Conservation (phyloP, 2,329 filamentous ascomycete genomes). For the Sporothrix sp. region DNA sequence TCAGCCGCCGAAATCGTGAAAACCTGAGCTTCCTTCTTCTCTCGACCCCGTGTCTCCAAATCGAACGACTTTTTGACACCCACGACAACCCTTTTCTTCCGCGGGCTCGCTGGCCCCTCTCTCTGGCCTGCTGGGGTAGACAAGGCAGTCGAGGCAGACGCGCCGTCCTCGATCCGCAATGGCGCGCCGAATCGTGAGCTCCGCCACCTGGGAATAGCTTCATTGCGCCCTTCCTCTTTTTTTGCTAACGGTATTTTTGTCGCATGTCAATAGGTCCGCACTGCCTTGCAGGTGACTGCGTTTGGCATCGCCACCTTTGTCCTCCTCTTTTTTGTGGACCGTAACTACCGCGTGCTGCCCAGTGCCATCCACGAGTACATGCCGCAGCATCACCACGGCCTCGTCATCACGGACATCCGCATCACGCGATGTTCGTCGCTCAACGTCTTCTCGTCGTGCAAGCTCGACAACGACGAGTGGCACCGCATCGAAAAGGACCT, state of each 20-base stretch:
- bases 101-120: not conserved
- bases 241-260: no score
- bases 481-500: slow-evolving; percentile 83
- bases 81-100: no score
- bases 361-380: slow-evolving; percentile 78
- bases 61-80: not conserved
- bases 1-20: not conserved
- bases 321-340: slow-evolving; percentile 74
- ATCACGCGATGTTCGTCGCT: slow-evolving; percentile 65
- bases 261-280: slow-evolving; percentile 41
- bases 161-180: slow-evolving; percentile 13
- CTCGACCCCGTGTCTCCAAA: no score
- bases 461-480: slow-evolving; percentile 63
- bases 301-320: slow-evolving; percentile 58
- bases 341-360: slow-evolving; percentile 77
- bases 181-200: slow-evolving; percentile 25
- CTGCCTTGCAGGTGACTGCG: slow-evolving; percentile 64
- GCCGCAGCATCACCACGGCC: slow-evolving; percentile 73
- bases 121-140: no score
- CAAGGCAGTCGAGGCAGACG: not conserved
- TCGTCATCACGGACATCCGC: slow-evolving; percentile 77
- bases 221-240: no score
- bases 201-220: no score
- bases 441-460: slow-evolving; percentile 67
- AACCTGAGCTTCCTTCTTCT: not conserved